phyloP scores from a whole-genome alignment of 2,329 filamentous ascomycete genomes.

The Aspergillus pseudotamarii region DNA sequence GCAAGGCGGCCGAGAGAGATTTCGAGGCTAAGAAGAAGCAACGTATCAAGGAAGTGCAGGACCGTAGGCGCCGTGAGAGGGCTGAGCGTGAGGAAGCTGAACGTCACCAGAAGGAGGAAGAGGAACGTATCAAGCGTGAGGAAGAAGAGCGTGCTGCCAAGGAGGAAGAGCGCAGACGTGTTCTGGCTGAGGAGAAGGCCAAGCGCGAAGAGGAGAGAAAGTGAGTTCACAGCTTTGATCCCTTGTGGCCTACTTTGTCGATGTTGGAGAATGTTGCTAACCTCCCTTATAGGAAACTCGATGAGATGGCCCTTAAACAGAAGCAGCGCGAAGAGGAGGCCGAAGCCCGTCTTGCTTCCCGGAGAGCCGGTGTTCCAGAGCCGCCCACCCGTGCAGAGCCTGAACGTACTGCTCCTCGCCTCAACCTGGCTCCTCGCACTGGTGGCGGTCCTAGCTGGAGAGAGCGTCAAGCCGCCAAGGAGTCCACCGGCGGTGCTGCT shows the following conservation, averaged over 20 bases:
- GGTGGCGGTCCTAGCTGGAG: constrained; percentile 57
- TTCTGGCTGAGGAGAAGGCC: constrained; percentile 71
- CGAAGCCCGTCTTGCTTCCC: constrained; percentile 70
- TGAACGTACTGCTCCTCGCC: constrained; percentile 56
- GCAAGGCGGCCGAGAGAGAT: constrained; percentile 87
- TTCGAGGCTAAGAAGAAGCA: constrained; percentile 87
- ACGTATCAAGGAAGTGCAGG: constrained; percentile 85
- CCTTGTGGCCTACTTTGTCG: neutral
- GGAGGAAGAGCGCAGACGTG: constrained; percentile 77
- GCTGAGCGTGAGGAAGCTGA: constrained; percentile 83
- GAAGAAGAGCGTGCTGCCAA: constrained; percentile 80
- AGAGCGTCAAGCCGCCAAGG: constrained; percentile 60
- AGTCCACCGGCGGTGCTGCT: constrained; percentile 31
- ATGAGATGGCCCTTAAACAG: constrained; percentile 67
- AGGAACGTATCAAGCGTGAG: constrained; percentile 78
- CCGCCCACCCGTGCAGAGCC: constrained; percentile 51
- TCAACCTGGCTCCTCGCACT: constrained; percentile 57
- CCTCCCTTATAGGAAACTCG: constrained; percentile 55
- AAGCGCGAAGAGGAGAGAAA: constrained; percentile 61
- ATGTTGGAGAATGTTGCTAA: constrained; percentile 34
- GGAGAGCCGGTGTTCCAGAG: constrained; percentile 57
- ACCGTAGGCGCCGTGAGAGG: constrained; percentile 80
- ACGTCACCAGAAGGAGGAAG: constrained; percentile 75
- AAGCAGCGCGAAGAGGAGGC: constrained; percentile 86
- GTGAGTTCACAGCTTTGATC: constrained; percentile 45